Conservation (phyloP, 768 basidiomycete genomes). For the Trametes cingulata region DNA sequence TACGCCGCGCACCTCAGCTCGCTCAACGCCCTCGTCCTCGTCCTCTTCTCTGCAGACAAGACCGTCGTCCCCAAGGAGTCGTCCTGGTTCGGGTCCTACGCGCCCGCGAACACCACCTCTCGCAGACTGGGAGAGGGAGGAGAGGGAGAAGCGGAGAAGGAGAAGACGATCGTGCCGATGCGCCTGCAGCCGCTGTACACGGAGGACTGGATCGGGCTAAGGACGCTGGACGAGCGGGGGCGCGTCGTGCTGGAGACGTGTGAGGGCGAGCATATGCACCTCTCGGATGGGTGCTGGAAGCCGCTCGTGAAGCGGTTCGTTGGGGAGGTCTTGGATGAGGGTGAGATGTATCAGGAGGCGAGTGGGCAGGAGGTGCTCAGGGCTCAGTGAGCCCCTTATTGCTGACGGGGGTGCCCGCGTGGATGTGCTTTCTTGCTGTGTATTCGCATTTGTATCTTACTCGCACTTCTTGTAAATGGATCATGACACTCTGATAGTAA, state of each 20-base stretch:
- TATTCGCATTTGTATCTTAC: neutral
- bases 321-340: conserved; percentile 21
- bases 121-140: too few relatives aligned
- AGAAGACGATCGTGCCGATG: conserved; percentile 64
- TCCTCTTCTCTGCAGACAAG: conserved; percentile 70
- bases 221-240: conserved; percentile 65
- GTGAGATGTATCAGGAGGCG: neutral
- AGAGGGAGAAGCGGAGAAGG: conserved; percentile 17
- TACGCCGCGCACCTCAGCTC: conserved; percentile 62
- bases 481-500: too few relatives aligned
- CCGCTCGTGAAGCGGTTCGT: conserved; percentile 33
- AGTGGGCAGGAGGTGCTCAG: neutral
- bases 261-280: conserved; percentile 75
- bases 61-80: conserved; percentile 85
- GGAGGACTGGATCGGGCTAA: conserved; percentile 83
- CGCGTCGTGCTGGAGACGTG: conserved; percentile 62
- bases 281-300: conserved; percentile 41
- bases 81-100: conserved; percentile 82
- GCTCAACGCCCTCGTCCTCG: conserved; percentile 67
- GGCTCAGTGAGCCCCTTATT: neutral
- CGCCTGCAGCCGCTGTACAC: conserved; percentile 67
- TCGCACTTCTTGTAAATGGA: too few relatives aligned
- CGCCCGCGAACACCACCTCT: conserved; percentile 38
- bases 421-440: neutral
- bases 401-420: too few relatives aligned